A percentile compares a stretch with the other conserved stretches of the same genome.
Conservation (phyloP, 2,329 filamentous ascomycete species). For the Aureobasidium lini region DNA sequence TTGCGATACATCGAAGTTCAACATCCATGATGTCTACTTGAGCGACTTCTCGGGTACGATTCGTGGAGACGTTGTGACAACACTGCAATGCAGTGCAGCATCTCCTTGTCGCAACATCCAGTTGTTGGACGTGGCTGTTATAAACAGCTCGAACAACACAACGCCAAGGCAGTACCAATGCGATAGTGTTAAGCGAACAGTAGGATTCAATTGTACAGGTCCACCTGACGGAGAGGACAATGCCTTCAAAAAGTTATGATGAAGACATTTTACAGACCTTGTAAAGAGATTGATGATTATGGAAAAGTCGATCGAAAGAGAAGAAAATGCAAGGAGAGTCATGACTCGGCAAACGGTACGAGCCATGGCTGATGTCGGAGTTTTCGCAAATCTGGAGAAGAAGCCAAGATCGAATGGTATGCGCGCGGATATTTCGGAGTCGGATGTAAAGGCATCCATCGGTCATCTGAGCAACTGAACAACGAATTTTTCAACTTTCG, state of each 20-base stretch:
- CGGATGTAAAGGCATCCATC: neutral
- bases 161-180: conserved; percentile 20
- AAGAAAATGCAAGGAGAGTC: neutral
- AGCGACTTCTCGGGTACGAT: conserved; percentile 24
- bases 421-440: neutral
- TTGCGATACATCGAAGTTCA: conserved; percentile 29
- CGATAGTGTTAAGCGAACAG: conserved; percentile 19
- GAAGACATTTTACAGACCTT: neutral
- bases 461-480: neutral
- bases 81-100: conserved; percentile 24
- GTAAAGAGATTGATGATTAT: neutral
- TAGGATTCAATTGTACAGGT: conserved; percentile 22
- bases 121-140: conserved; percentile 17
- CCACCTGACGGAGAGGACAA: neutral
- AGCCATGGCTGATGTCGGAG: neutral
- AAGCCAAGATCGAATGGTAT: neutral
- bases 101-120: conserved; percentile 23
- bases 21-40: conserved; percentile 29
- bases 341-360: neutral
- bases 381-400: neutral
- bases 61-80: conserved; percentile 18
- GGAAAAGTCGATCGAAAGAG: neutral
- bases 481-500: neutral
- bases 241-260: neutral
- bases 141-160: conserved; percentile 16